Evolutionary conservation across 805 yeast species (phyloP), one percentile per base, ranked within the genome.

Genomic region (Pichia insulana): DNA sequence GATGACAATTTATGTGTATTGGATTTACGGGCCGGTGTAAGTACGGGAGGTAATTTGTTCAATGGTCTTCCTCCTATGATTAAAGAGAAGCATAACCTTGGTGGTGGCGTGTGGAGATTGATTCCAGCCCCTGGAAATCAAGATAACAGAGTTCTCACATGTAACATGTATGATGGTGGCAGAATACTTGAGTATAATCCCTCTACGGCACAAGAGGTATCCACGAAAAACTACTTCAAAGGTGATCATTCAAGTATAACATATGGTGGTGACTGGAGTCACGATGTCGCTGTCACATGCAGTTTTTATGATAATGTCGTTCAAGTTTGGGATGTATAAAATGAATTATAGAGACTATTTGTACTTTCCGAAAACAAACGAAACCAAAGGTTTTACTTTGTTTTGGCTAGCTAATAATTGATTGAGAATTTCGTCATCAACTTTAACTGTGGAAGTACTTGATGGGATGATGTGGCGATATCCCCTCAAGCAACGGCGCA

Each of bases 91-190:
- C 59, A 67, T 25, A 72, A 80, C 37, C 64, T 92, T 3, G 89
- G 87, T 1, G 97, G 98, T 6, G 98, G 98, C 2, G 97, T 90
- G 3, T 90, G 98, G 98, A 68, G 96, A 52, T 68, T 92, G 44
- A 64, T 78, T 7, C 96, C 95, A 2, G 47, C 51, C n/a, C 68
- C 75, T 16, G 74, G 78, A 0, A 42, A 49, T 0, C 50, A 55
- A 12, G 68, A 67, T 28, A 63, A 73, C 43, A 63, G 74, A 34
- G 70, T 90, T 0, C 63, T 90, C 39, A 78, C 80, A 0, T 89
- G 97, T 58, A 87, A 96, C 56, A 92, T 92, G 97, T 90, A 90
- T 56, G 88, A 86, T 50, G 98, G 98, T 15, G 96, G 95, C 2
- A 69, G 88, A 44, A 66, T 89, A 0, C 58, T 89, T 1, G 58